Evolutionary conservation across 2,329 filamentous ascomycete genomes (phyloP), one percentile per base, ranked within the genome.

Genomic region (Aspergillus novofumigatus): DNA sequence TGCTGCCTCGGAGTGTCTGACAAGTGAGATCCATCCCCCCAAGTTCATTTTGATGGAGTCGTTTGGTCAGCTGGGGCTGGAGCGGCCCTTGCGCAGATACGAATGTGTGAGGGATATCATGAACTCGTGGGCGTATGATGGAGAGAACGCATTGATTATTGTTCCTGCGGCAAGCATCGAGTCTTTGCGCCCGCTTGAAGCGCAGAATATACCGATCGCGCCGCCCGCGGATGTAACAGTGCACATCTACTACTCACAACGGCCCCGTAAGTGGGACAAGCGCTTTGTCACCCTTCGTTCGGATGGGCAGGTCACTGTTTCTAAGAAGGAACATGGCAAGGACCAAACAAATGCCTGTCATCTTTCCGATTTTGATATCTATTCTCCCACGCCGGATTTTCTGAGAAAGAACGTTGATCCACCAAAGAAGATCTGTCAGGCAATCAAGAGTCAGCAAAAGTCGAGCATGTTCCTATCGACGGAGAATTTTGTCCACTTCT

Each of bases 391-490:
- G 4, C 80, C 84, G 52, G 82, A 84, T 48, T 86, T 91, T 63
- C 76, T 86, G 61, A 80, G 84, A 41, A 89, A 88, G 67, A 82
- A 85, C 61, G 81, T 97, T 53, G 92, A 88, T 66, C 88, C 92
- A 0, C 93, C 93, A 0, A 96, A 94, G 74, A 89, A 87, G 68
- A 82, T 86, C 64, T 96, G 91, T 75, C 93, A 90, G 67, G 92
- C 91, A 0, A 82, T 97, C 65, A 97, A 96, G 75, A 95, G 90
- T 65, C 92, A 96, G 76, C 88, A 96, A 69, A 96, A 93, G 73
- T 88, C 88, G 0, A 86, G 84, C 57, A 86, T 96, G 67, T 97
- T 97, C 67, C 77, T 91, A 54, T 87, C 88, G 54, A 89, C 87
- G 3, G 86, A 90, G 52, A 93, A 93, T 64, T 97, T 91, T 69